These are phyloP conservation scores for Ramularia collo-cygni DNA, from an alignment of 2,329 filamentous ascomycete genomes.

Conservation along the genomic window DNA sequence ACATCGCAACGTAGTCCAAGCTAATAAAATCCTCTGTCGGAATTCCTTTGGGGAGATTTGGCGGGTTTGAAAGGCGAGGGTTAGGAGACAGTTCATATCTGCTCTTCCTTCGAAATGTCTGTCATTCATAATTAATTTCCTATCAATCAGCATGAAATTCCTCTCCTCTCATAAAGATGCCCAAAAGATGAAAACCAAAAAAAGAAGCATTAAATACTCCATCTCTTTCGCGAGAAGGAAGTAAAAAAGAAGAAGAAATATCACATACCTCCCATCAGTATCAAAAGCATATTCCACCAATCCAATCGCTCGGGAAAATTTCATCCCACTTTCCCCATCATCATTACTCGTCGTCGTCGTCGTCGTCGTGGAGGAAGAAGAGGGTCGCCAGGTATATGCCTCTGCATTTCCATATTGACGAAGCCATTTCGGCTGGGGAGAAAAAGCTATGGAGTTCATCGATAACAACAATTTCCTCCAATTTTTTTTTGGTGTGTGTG, in stretches of 20 bases:
- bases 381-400: conserved; percentile 35
- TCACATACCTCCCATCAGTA: conserved; percentile 30
- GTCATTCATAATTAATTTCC: not conserved
- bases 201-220: not conserved
- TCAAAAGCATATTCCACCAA: conserved; percentile 42
- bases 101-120: conserved; percentile 39
- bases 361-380: too few relatives aligned
- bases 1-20: conserved; percentile 35
- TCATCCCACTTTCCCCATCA: conserved; percentile 13
- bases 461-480: too few relatives aligned
- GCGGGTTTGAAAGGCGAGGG: conserved; percentile 31
- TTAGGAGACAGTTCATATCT: conserved; percentile 37
- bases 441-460: too few relatives aligned
- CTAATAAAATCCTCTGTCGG: conserved; percentile 31
- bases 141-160: not conserved
- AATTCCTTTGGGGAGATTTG: conserved; percentile 25
- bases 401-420: conserved; percentile 32
- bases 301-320: conserved; percentile 35
- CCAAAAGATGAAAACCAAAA: too few relatives aligned
- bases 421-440: conserved; percentile 31
- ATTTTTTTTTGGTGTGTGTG: too few relatives aligned
- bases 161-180: too few relatives aligned
- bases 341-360: too few relatives aligned
- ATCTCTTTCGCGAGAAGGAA: not conserved
- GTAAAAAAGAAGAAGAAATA: too few relatives aligned